Conservation (phyloP, 257 asterid genomes). For the Ajuga chamaepitys region DNA sequence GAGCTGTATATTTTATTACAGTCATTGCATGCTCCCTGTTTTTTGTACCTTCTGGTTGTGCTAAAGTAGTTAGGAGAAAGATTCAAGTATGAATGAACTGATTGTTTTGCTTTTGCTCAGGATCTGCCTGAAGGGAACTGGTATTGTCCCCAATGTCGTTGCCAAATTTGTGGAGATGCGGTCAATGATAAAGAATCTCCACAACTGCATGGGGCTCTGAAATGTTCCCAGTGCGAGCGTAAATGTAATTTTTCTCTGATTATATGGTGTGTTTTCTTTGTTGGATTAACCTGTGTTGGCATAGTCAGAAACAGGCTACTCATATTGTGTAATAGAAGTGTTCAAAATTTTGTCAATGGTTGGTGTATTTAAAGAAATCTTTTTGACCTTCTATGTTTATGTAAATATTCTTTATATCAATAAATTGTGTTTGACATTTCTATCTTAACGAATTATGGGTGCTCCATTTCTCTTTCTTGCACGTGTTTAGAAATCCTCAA, state of each 20-base stretch:
- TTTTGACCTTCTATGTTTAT: neutral
- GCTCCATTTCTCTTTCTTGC: neutral
- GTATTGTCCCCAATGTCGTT: slow-evolving; percentile 95
- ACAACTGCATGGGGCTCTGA: slow-evolving; percentile 37
- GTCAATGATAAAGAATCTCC: slow-evolving; percentile 48
- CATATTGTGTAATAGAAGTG: neutral
- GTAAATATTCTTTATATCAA: neutral
- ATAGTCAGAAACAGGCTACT: neutral
- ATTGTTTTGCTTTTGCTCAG: slow-evolving; percentile 35
- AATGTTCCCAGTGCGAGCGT: slow-evolving; percentile 80
- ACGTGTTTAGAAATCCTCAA: neutral
- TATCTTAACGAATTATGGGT: neutral
- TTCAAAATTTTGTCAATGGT: slow-evolving; percentile 10
- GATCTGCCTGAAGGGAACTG: slow-evolving; percentile 96
- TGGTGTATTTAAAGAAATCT: neutral
- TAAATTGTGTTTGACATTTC: slow-evolving; percentile 3
- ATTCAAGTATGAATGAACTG: slow-evolving; percentile 8
- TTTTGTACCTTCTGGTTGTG: slow-evolving; percentile 9
- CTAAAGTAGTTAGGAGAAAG: neutral
- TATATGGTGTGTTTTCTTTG: slow-evolving; percentile 1
- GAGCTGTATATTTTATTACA: neutral
- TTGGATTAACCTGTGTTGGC: slow-evolving; percentile 7
- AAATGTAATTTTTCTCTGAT: slow-evolving; percentile 47
- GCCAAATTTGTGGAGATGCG: slow-evolving; percentile 73
- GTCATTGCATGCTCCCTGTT: neutral